A percentile compares a stretch with the other conserved stretches of the same genome.
Evolutionary conservation across 1,284 basidiomycete species (phyloP).

Genomic region (Neonothopanus nambi): DNA sequence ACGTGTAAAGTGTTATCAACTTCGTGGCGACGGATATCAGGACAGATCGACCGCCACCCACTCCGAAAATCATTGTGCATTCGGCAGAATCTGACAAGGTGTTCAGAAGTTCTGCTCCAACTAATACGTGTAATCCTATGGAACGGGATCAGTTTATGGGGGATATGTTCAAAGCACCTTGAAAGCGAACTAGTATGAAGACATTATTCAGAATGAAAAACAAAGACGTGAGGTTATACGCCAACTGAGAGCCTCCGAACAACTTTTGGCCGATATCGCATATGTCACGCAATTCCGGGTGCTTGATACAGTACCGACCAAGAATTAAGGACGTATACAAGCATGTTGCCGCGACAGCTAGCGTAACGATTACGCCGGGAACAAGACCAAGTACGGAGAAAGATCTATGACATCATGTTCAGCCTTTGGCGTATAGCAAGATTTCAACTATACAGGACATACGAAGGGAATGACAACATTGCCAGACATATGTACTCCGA

Average conservation of each 20-base stretch:
- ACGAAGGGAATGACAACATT: conserved; percentile 53
- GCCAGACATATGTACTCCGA: conserved; percentile 52
- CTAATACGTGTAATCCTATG: conserved; percentile 43
- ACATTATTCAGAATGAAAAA: conserved; percentile 53
- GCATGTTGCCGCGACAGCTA: conserved; percentile 33
- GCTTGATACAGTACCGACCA: conserved; percentile 58
- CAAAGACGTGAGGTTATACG: conserved; percentile 47
- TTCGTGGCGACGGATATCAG: background rate
- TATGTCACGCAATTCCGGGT: conserved; percentile 62
- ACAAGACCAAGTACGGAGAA: conserved; percentile 59
- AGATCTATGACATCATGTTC: conserved; percentile 34
- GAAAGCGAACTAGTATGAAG: conserved; percentile 40
- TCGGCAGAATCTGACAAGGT: conserved; percentile 55
- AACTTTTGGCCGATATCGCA: conserved; percentile 63
- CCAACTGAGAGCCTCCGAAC: conserved; percentile 45
- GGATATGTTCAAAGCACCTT: background rate
- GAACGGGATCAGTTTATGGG: background rate
- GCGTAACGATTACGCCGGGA: conserved; percentile 46
- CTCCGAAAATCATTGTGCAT: conserved; percentile 56
- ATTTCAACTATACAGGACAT: conserved; percentile 2
- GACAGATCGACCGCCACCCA: conserved; percentile 20
- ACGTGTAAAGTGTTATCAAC: background rate
- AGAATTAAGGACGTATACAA: conserved; percentile 48
- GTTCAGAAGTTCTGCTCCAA: conserved; percentile 52
- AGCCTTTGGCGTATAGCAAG: background rate